Percentiles rank a stretch among this genome's conserved stretches.
Conservation (phyloP, 139 green algal genomes). For the Chlorella sorokiniana region DNA sequence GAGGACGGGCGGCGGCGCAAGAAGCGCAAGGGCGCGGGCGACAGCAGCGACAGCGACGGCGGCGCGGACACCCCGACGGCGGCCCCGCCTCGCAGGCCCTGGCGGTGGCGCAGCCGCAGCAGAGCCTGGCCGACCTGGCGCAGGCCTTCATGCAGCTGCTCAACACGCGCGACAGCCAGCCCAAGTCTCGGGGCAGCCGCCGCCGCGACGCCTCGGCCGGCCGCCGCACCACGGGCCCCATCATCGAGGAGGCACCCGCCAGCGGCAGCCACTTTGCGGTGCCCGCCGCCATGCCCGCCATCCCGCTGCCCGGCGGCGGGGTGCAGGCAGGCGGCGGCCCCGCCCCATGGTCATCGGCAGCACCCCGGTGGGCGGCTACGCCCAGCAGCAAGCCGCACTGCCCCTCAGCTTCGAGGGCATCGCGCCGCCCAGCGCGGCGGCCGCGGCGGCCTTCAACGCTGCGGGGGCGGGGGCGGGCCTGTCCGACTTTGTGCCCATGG, state of each 20-base stretch:
- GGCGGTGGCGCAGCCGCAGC: constrained; percentile 25
- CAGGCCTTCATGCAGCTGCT: constrained; percentile 46
- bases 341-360: constrained; percentile 6
- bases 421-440: not conserved
- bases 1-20: constrained; percentile 45
- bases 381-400: not conserved
- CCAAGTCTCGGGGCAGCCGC: not conserved
- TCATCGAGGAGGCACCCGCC: constrained; percentile 28
- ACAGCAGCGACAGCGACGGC: constrained; percentile 25
- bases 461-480: not conserved
- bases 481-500: constrained; percentile 6
- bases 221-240: not conserved
- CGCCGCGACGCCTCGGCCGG: not conserved
- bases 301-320: not conserved
- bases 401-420: not conserved
- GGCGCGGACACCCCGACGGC: constrained; percentile 3
- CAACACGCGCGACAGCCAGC: constrained; percentile 5
- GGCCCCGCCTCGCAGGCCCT: not conserved
- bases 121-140: constrained; percentile 40
- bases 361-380: not conserved
- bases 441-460: constrained; percentile 11
- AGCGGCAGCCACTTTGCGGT: not conserved
- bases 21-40: constrained; percentile 41
- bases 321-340: not conserved
- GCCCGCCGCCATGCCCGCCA: not conserved